Conservation (phyloP, 306 rosid species). For the Trifolium fragiferum region DNA sequence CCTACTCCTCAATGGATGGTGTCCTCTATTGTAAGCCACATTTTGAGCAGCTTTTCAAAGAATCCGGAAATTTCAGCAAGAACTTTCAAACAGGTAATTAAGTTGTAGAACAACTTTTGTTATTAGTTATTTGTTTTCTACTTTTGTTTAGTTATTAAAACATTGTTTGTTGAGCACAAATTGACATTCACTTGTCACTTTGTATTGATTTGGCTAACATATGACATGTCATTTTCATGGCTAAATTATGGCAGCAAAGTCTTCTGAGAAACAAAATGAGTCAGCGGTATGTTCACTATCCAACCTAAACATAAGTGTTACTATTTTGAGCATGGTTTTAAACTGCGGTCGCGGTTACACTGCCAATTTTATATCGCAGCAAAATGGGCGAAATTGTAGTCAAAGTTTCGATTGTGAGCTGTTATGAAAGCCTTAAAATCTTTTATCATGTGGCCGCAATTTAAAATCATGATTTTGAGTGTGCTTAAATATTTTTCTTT, state of each 20-base stretch:
- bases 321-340: conserved; percentile 1
- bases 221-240: conserved; percentile 33
- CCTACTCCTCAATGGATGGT: conserved; percentile 98
- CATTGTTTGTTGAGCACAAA: background rate
- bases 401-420: background rate
- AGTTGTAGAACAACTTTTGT: background rate
- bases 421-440: background rate
- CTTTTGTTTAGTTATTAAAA: background rate
- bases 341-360: background rate
- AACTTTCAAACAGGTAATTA: conserved; percentile 68
- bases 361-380: no score
- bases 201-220: conserved; percentile 38
- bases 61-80: conserved; percentile 98
- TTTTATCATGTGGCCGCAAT: background rate
- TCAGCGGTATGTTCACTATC: conserved; percentile 50
- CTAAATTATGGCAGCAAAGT: conserved; percentile 56
- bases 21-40: conserved; percentile 89
- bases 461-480: background rate
- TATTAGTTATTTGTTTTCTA: conserved; percentile 1
- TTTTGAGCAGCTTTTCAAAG: conserved; percentile 97
- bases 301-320: conserved; percentile 29
- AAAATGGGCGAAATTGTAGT: background rate
- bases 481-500: background rate
- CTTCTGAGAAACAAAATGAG: conserved; percentile 69
- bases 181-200: background rate